Evolutionary conservation across 2,329 filamentous ascomycete genomes (phyloP).

Genomic region (Ambrosiella cleistominuta): DNA sequence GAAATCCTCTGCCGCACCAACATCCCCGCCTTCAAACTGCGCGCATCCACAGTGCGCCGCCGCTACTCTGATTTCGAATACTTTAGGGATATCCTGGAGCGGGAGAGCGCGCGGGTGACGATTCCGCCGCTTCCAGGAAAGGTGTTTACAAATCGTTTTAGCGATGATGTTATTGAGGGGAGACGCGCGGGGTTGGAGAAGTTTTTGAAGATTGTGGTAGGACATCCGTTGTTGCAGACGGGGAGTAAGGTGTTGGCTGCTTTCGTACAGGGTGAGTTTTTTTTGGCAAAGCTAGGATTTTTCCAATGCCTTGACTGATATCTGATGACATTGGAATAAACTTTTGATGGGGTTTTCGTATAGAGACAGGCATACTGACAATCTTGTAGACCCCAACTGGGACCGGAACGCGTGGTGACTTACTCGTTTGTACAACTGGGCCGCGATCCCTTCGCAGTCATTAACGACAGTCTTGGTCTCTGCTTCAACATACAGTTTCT

Average conservation of each 20-base stretch:
- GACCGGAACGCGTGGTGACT: slow-evolving; percentile 73
- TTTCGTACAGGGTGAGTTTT: slow-evolving; percentile 71
- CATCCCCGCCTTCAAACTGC: slow-evolving; percentile 96
- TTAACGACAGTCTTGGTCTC: not conserved
- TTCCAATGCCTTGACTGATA: not conserved
- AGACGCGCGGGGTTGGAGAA: slow-evolving; percentile 79
- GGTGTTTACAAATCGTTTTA: slow-evolving; percentile 95
- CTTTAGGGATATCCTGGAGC: slow-evolving; percentile 94
- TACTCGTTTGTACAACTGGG: not conserved
- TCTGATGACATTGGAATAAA: not conserved
- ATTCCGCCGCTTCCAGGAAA: slow-evolving; percentile 93
- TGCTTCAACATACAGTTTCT: not conserved
- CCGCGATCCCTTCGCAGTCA: not conserved
- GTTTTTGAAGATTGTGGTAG: slow-evolving; percentile 93
- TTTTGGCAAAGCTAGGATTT: not conserved
- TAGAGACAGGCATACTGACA: not conserved
- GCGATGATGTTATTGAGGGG: slow-evolving; percentile 95
- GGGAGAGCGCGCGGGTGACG: slow-evolving; percentile 81
- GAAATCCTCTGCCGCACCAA: slow-evolving; percentile 96
- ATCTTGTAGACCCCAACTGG: slow-evolving; percentile 62
- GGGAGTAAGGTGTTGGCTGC: slow-evolving; percentile 91
- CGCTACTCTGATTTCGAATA: slow-evolving; percentile 98
- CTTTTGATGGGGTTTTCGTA: not conserved
- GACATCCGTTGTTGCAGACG: slow-evolving; percentile 89
- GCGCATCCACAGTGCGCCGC: slow-evolving; percentile 69